These are phyloP conservation scores for Solanum chacoense DNA, from an alignment of 305 asterid genomes.

Conservation along the genomic window DNA sequence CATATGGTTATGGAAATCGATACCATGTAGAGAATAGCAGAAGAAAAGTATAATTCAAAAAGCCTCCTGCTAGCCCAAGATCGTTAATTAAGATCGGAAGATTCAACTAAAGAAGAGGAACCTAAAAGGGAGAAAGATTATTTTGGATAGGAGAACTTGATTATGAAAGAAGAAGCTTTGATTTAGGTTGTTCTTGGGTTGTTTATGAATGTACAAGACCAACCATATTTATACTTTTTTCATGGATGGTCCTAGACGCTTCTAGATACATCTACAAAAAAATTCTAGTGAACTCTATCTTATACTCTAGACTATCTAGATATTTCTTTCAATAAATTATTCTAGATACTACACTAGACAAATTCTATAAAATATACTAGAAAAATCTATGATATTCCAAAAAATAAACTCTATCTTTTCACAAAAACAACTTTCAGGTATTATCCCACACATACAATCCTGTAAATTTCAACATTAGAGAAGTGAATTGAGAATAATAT, in stretches of 20 bases:
- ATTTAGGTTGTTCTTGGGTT: not conserved
- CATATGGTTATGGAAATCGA: not conserved
- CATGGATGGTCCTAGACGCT: not conserved
- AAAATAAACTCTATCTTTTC: not conserved
- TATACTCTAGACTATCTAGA: not conserved
- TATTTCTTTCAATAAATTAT: not conserved
- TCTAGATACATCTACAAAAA: too few species aligned
- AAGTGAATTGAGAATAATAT: not conserved
- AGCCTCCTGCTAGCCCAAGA: not conserved
- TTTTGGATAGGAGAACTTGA: not conserved
- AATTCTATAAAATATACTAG: not conserved
- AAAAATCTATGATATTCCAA: too few species aligned
- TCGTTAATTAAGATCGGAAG: not conserved
- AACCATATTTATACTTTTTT: not conserved
- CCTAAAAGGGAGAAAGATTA: not conserved
- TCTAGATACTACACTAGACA: not conserved
- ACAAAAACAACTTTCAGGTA: not conserved
- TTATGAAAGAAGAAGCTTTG: not conserved
- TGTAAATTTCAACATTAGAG: not conserved
- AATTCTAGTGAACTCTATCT: too few species aligned
- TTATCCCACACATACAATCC: not conserved
- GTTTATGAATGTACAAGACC: not conserved
- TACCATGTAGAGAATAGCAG: not conserved
- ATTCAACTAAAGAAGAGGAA: not conserved
- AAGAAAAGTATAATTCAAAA: not conserved